These are phyloP conservation scores for Trapa incisa DNA, from an alignment of 345 rosid species.

Conservation along the genomic window DNA sequence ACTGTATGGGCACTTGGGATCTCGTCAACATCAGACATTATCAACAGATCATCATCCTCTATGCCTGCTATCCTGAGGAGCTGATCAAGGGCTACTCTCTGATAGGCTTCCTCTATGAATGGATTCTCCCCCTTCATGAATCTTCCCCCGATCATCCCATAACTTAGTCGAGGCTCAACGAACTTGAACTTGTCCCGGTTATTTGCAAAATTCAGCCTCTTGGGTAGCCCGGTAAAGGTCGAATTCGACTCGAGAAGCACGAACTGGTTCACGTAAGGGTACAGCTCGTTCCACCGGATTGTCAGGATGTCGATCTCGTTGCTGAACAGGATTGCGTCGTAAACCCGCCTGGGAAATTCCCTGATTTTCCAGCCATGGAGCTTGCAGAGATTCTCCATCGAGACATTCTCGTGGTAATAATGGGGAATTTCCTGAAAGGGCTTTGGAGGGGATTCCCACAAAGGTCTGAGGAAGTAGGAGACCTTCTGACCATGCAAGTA, in stretches of 20 bases:
- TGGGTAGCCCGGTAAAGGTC: constrained; percentile 64
- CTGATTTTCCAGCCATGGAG: constrained; percentile 88
- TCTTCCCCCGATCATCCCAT: constrained; percentile 73
- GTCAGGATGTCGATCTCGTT: constrained; percentile 70
- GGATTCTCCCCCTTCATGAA: constrained; percentile 82
- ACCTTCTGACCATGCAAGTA: constrained; percentile 63
- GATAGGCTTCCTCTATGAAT: constrained; percentile 86
- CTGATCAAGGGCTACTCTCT: constrained; percentile 75
- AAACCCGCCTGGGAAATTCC: constrained; percentile 73
- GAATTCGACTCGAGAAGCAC: constrained; percentile 91
- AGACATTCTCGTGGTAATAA: constrained; percentile 57
- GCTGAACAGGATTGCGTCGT: constrained; percentile 80
- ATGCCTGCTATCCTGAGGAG: constrained; percentile 73
- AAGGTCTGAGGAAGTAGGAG: constrained; percentile 52
- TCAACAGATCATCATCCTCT: constrained; percentile 83
- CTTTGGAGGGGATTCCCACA: constrained; percentile 63
- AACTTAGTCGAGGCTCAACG: constrained; percentile 60
- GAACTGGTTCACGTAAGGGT: constrained; percentile 67
- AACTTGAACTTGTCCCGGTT: constrained; percentile 49
- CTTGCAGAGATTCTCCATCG: constrained; percentile 62
- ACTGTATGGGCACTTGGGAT: constrained; percentile 91
- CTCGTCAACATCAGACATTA: constrained; percentile 96
- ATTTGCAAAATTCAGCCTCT: constrained; percentile 44
- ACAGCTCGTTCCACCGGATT: constrained; percentile 83
- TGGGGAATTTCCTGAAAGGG: constrained; percentile 52